phyloP scores from a whole-genome alignment of 78 protist genomes.

The Creolimax fragrantissima region DNA sequence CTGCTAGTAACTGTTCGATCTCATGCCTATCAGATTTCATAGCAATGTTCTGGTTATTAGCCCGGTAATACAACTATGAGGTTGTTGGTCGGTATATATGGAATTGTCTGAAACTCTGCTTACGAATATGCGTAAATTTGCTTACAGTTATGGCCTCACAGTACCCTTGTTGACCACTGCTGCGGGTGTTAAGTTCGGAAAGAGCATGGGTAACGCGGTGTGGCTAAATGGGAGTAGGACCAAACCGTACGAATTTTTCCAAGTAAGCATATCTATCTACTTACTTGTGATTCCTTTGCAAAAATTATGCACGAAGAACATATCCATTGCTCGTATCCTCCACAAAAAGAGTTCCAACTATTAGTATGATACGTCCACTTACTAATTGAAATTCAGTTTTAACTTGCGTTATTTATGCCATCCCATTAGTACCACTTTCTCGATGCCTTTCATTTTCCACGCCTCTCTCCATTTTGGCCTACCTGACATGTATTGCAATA shows the following conservation, averaged over 20 bases:
- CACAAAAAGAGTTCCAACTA: background rate
- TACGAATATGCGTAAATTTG: no score
- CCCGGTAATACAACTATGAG: background rate
- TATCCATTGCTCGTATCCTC: no score
- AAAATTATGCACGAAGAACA: no score
- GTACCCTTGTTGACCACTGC: constrained; percentile 52
- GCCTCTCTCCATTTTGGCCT: no score
- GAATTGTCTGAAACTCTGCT: no score
- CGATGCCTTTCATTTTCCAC: background rate
- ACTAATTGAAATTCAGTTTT: background rate
- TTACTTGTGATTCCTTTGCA: no score
- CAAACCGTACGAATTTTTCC: constrained; percentile 49
- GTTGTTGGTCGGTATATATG: no score
- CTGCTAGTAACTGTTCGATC: no score
- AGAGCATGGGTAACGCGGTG: constrained; percentile 62
- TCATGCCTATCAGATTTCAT: no score
- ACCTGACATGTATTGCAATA: no score
- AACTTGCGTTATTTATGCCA: background rate
- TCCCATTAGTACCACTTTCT: background rate
- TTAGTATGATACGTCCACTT: background rate
- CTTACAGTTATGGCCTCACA: constrained; percentile 31
- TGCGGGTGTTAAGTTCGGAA: constrained; percentile 65
- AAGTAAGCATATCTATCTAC: constrained; percentile 11
- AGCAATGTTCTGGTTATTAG: no score
- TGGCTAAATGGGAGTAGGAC: constrained; percentile 63